Base-by-base conservation (phyloP, 495 filamentous ascomycete genomes). In the Aspergillus funiculosus region DNA sequence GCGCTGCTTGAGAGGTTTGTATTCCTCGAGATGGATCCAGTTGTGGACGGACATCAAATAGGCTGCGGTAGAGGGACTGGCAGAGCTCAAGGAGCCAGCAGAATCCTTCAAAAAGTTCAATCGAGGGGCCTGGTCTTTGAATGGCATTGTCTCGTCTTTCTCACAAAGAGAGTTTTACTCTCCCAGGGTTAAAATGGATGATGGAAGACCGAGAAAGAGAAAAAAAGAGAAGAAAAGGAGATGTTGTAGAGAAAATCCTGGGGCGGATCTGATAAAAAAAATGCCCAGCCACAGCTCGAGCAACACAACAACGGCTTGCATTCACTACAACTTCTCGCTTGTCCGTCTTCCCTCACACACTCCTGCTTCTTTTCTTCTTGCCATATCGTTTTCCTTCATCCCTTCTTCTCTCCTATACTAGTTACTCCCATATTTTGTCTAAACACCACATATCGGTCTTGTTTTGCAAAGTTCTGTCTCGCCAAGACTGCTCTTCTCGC, bases 51-150 rank as follows among this genome's bases (percentile, higher is more conserved):
- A 59, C 47, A 73, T 59, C 20, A 80, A 56, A 58, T 72, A 54
- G 15, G 75, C 70, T 1, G 78, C 65, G 14, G 71, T 72, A 5
- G 75, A 69, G 3, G 77, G 72, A 30, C 71, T 72, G 11, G 48
- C 17, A 15, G 64, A 43, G 11, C 57, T 48, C 20, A 80, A 54
- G 19, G 63, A 51, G 26, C 63, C 57, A 0, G 73, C 72, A 36
- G 78, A 65, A 35, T 72, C 53, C 34, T 61, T 64, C 6, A 80
- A 59, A 50, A 73, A 78, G 9, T 59, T 54, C 39, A 74, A 46
- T 21, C 63, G 63, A 25, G 67, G 52, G 15, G 60, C 39, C 25
- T 56, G 37, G 18, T 70, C 67, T 26, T 60, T 53, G 31, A 60
- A 56, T 41, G 64, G 48, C 66, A 73, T 69, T 28, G 7, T 56